Evolutionary conservation across 352 stramenopile genomes (phyloP).

Genomic region (Plasmopara muralis): DNA sequence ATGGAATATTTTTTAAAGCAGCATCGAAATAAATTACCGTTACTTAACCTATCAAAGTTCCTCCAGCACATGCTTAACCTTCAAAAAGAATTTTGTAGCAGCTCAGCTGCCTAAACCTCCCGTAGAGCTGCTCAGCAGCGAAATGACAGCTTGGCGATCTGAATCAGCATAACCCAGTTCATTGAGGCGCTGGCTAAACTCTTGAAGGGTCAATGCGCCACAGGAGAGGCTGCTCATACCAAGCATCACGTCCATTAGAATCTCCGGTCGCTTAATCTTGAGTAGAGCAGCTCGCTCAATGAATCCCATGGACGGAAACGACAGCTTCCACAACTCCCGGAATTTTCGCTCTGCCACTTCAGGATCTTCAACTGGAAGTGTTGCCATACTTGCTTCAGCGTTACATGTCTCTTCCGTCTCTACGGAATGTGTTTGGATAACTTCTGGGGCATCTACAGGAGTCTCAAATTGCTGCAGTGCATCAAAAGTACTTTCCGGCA

Average conservation of each 20-base stretch:
- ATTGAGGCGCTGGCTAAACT: slow-evolving; percentile 48
- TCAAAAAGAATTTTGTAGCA: background rate
- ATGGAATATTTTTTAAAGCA: slow-evolving; percentile 12
- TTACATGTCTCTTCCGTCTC: slow-evolving; percentile 32
- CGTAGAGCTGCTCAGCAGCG: slow-evolving; percentile 41
- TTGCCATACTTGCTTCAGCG: slow-evolving; percentile 13
- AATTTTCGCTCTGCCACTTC: slow-evolving; percentile 46
- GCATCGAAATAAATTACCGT: slow-evolving; percentile 34
- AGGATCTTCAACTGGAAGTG: slow-evolving; percentile 17
- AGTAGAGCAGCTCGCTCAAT: slow-evolving; percentile 57
- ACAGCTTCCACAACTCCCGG: slow-evolving; percentile 63
- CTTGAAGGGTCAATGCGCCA: slow-evolving; percentile 43
- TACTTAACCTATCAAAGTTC: slow-evolving; percentile 27
- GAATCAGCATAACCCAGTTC: slow-evolving; percentile 56
- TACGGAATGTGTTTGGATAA: slow-evolving; percentile 45
- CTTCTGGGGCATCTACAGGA: slow-evolving; percentile 16
- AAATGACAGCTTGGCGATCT: slow-evolving; percentile 49
- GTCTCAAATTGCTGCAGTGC: slow-evolving; percentile 30
- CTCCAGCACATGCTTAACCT: slow-evolving; percentile 9
- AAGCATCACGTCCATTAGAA: slow-evolving; percentile 77
- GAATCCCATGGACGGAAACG: slow-evolving; percentile 64
- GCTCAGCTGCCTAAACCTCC: slow-evolving; percentile 11
- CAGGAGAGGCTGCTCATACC: slow-evolving; percentile 69
- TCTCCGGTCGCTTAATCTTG: slow-evolving; percentile 51
- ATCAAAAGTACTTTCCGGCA: slow-evolving; percentile 45